These are phyloP conservation scores for Diutina ranongensis DNA, from an alignment of 1,139 yeast genomes.

Conservation along the genomic window DNA sequence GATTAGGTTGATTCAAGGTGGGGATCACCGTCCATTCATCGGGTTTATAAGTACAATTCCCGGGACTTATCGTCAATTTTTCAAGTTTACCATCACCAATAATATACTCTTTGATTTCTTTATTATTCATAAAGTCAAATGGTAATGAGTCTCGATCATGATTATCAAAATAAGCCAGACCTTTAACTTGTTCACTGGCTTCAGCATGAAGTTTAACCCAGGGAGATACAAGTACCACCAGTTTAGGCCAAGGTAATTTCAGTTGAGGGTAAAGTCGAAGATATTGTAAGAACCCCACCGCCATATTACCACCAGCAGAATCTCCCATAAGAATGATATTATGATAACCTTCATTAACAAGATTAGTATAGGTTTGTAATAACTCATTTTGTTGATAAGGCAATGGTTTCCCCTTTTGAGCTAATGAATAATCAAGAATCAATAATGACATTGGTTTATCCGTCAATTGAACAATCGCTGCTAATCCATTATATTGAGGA, in stretches of 20 bases:
- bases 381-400: conserved; percentile 2
- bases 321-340: conserved; percentile 18
- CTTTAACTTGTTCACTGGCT: background rate
- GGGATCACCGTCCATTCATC: conserved; percentile 6
- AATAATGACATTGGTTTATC: background rate
- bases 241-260: background rate
- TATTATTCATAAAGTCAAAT: background rate
- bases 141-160: background rate
- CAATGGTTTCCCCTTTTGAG: background rate
- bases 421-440: conserved; percentile 3
- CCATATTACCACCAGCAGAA: conserved; percentile 32
- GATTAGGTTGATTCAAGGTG: background rate
- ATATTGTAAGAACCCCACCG: conserved; percentile 18
- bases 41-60: background rate
- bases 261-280: background rate
- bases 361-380: background rate
- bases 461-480: background rate
- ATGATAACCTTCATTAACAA: background rate
- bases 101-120: background rate
- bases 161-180: background rate
- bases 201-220: background rate
- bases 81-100: background rate
- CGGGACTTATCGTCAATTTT: background rate
- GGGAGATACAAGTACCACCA: conserved; percentile 5
- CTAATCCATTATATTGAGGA: background rate